Evolutionary conservation across 208 protist genomes (phyloP).

Genomic region (Acanthamoeba sp.): DNA sequence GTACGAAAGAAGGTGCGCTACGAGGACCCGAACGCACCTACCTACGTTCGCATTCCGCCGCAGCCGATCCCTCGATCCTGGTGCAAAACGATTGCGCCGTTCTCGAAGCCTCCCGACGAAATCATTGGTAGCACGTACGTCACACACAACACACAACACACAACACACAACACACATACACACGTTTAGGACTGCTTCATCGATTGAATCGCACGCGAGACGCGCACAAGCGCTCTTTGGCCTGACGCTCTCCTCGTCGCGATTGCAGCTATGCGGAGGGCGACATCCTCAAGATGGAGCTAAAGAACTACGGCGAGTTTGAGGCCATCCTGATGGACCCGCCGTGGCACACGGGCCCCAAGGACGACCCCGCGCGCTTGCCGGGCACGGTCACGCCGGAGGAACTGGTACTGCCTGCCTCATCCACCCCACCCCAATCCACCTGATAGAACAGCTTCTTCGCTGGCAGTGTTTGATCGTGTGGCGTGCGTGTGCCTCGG

Average conservation of each 20-base stretch:
- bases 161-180: too few relatives aligned
- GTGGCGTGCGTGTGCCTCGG: too few relatives aligned
- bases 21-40: conserved; percentile 27
- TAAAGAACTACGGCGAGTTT: conserved; percentile 44
- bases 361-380: not conserved
- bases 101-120: not conserved
- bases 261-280: not conserved
- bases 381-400: conserved; percentile 50
- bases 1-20: conserved; percentile 43
- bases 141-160: too few relatives aligned
- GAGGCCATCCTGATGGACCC: conserved; percentile 83
- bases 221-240: not conserved
- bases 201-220: not conserved
- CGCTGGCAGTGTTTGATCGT: not conserved
- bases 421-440: too few relatives aligned
- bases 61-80: conserved; percentile 32
- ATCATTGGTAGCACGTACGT: not conserved
- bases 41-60: conserved; percentile 66
- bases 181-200: not conserved
- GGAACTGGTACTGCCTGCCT: not conserved
- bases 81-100: conserved; percentile 41
- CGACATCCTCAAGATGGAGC: conserved; percentile 51
- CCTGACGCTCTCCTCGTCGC: not conserved
- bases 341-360: conserved; percentile 68
- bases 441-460: too few relatives aligned